Evolutionary conservation across 805 yeast species (phyloP).

Genomic region (Wickerhamomyces chaumierensis): DNA sequence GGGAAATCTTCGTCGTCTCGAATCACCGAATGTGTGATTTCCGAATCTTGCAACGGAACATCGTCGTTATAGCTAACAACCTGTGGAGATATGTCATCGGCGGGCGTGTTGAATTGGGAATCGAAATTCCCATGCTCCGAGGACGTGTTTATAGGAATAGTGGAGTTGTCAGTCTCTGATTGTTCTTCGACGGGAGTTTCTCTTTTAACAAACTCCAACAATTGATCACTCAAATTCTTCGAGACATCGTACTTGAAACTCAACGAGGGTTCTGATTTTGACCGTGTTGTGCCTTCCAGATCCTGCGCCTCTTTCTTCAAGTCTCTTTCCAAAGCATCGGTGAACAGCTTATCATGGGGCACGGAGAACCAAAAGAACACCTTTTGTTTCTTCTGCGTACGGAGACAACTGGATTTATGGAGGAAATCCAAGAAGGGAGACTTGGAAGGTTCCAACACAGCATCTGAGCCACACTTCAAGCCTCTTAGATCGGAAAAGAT

Average conservation of each 20-base stretch:
- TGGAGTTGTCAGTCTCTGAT: background rate
- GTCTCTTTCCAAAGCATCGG: slow-evolving; percentile 90
- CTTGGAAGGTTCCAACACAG: slow-evolving; percentile 78
- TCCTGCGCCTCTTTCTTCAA: slow-evolving; percentile 59
- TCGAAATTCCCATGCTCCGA: background rate
- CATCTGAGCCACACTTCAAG: slow-evolving; percentile 78
- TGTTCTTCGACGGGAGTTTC: slow-evolving; percentile 13
- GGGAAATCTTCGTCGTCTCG: slow-evolving; percentile 49
- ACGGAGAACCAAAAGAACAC: slow-evolving; percentile 96
- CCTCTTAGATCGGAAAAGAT: slow-evolving; percentile 84
- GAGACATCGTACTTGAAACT: slow-evolving; percentile 58
- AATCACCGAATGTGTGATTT: background rate
- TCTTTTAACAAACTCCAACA: slow-evolving; percentile 28
- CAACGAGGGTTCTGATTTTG: slow-evolving; percentile 68
- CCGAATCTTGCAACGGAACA: slow-evolving; percentile 6
- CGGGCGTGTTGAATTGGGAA: background rate
- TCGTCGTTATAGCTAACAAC: slow-evolving; percentile 9
- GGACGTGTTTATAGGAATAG: background rate
- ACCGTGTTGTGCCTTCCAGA: slow-evolving; percentile 60
- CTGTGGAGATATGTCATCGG: background rate
- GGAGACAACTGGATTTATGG: slow-evolving; percentile 73
- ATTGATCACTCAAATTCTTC: slow-evolving; percentile 41
- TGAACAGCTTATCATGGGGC: slow-evolving; percentile 83
- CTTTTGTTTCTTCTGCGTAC: slow-evolving; percentile 94
- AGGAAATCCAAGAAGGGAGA: slow-evolving; percentile 76